A percentile compares a stretch with the other conserved stretches of the same genome.
These are phyloP conservation scores for Hypoxylon crocopeplum DNA, from an alignment of 495 filamentous ascomycete species.

Conservation along the genomic window DNA sequence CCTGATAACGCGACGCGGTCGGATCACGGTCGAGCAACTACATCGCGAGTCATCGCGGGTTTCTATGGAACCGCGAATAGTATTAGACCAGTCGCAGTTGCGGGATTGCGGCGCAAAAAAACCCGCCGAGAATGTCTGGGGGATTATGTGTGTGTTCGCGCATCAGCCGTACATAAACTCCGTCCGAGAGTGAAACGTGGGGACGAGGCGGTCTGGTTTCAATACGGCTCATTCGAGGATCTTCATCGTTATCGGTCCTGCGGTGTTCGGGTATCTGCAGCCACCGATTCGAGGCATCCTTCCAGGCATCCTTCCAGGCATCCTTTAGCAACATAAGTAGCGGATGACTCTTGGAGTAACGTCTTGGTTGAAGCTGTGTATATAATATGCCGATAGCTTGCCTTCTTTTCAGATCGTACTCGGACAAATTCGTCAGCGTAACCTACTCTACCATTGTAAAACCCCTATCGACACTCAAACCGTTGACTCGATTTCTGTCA, in stretches of 20 bases:
- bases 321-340: too few relatives aligned
- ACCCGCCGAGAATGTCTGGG: too few relatives aligned
- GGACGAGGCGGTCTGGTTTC: slow-evolving; percentile 1
- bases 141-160: too few relatives aligned
- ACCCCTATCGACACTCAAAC: neutral
- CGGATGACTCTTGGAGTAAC: neutral
- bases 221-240: neutral
- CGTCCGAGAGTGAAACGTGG: neutral
- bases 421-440: neutral
- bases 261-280: neutral
- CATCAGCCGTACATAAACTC: neutral
- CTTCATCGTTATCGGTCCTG: neutral
- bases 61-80: neutral
- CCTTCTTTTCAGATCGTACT: too few relatives aligned
- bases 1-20: slow-evolving; percentile 28
- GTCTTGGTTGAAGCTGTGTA: neutral
- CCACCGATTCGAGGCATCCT: neutral
- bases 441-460: neutral
- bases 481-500: slow-evolving; percentile 11
- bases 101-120: too few relatives aligned
- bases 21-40: slow-evolving; percentile 2
- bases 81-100: too few relatives aligned
- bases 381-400: too few relatives aligned
- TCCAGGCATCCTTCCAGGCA: neutral
- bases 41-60: slow-evolving; percentile 6